Conservation (phyloP, 108 stramenopile genomes). For the Mayamaea pseudoterrestris region DNA sequence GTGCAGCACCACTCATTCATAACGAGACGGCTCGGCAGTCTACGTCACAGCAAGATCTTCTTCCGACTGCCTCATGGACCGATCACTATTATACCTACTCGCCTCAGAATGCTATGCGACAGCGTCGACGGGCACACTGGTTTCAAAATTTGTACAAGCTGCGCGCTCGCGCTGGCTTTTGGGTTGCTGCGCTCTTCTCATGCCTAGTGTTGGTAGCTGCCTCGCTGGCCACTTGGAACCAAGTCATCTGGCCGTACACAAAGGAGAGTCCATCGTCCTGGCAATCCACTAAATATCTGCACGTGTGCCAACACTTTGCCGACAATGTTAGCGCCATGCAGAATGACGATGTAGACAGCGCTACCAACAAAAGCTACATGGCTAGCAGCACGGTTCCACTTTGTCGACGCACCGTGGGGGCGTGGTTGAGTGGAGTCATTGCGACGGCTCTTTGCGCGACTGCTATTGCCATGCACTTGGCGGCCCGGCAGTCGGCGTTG, state of each 20-base stretch:
- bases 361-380: constrained; percentile 7
- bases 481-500: constrained; percentile 9
- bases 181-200: constrained; percentile 25
- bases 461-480: constrained; percentile 19
- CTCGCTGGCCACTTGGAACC: constrained; percentile 15
- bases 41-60: too few species aligned
- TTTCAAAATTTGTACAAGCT: constrained; percentile 22
- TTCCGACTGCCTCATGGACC: constrained; percentile 3
- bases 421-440: constrained; percentile 15
- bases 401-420: constrained; percentile 16
- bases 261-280: too few species aligned
- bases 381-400: too few species aligned
- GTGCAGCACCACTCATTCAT: too few species aligned
- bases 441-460: constrained; percentile 9
- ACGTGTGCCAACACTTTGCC: too few species aligned
- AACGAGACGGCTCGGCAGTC: too few species aligned
- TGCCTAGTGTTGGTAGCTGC: constrained; percentile 15
- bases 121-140: constrained; percentile 9
- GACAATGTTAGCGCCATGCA: neutral
- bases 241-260: constrained; percentile 12
- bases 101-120: neutral
- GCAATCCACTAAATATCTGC: too few species aligned
- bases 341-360: neutral
- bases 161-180: constrained; percentile 24
- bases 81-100: neutral